These are phyloP conservation scores for Sphaerobolus stellatus DNA, from an alignment of 1,284 basidiomycete species.

Conservation along the genomic window DNA sequence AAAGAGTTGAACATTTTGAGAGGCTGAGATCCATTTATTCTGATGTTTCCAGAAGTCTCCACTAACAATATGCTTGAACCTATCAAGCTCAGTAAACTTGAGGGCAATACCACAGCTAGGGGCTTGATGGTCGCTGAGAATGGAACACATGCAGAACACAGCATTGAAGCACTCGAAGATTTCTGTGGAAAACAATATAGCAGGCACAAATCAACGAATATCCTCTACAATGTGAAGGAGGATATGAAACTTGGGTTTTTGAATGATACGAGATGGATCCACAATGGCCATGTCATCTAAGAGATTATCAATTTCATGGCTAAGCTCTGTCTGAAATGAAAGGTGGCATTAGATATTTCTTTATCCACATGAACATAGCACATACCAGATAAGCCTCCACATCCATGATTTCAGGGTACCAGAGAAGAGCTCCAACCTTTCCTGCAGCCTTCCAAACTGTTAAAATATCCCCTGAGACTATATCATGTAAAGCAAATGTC, in stretches of 20 bases:
- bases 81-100: conserved; percentile 31
- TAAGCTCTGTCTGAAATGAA: conserved; percentile 27
- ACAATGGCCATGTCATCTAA: conserved; percentile 29
- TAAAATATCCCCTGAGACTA: neutral
- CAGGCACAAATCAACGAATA: conserved; percentile 35
- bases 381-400: neutral
- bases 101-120: conserved; percentile 39
- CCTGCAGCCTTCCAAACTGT: conserved; percentile 25
- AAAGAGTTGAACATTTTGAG: neutral
- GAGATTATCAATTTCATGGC: conserved; percentile 31
- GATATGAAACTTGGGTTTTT: neutral
- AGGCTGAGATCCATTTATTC: neutral
- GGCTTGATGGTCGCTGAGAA: conserved; percentile 36
- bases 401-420: neutral
- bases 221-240: conserved; percentile 34
- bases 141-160: conserved; percentile 35
- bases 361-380: conserved; percentile 5
- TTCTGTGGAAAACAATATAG: conserved; percentile 33
- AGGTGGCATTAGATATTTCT: neutral
- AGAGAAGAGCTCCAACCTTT: neutral
- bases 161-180: conserved; percentile 39
- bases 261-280: conserved; percentile 14
- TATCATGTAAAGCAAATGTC: neutral
- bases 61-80: conserved; percentile 32
- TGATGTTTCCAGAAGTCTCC: conserved; percentile 31